Conservation (phyloP, 1,284 basidiomycete species). For the Omphalotus olearius region DNA sequence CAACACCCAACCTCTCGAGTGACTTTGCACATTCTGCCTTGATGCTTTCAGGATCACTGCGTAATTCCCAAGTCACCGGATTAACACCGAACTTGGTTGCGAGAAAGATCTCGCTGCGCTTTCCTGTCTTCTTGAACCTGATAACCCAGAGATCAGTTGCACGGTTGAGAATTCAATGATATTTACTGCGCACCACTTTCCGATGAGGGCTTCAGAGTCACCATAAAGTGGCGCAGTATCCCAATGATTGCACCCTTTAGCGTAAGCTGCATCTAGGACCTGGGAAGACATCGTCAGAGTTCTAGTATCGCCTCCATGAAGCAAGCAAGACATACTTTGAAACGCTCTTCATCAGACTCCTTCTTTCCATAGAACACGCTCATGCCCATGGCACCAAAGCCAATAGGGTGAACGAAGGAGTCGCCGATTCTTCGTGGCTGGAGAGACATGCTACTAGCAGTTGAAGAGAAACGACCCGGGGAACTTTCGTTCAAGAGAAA, state of each 20-base stretch:
- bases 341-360: constrained; percentile 29
- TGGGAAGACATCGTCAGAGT: constrained; percentile 11
- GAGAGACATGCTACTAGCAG: neutral
- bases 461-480: too few species aligned
- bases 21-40: constrained; percentile 28
- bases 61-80: neutral
- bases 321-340: constrained; percentile 23
- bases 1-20: constrained; percentile 29
- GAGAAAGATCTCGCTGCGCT: constrained; percentile 30
- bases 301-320: neutral
- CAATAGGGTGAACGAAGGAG: constrained; percentile 26
- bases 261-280: constrained; percentile 36
- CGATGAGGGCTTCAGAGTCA: constrained; percentile 40
- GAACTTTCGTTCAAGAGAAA: too few species aligned
- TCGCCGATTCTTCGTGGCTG: constrained; percentile 13
- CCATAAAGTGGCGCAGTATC: constrained; percentile 40
- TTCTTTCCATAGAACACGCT: constrained; percentile 27
- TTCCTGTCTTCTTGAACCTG: constrained; percentile 26
- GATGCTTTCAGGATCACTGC: constrained; percentile 21
- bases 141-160: too few species aligned
- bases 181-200: constrained; percentile 32
- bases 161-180: too few species aligned
- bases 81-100: constrained; percentile 29
- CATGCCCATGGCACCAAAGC: constrained; percentile 32
- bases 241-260: constrained; percentile 37